phyloP scores from a whole-genome alignment of 257 asterid species.

The Solanum pinnatisectum region DNA sequence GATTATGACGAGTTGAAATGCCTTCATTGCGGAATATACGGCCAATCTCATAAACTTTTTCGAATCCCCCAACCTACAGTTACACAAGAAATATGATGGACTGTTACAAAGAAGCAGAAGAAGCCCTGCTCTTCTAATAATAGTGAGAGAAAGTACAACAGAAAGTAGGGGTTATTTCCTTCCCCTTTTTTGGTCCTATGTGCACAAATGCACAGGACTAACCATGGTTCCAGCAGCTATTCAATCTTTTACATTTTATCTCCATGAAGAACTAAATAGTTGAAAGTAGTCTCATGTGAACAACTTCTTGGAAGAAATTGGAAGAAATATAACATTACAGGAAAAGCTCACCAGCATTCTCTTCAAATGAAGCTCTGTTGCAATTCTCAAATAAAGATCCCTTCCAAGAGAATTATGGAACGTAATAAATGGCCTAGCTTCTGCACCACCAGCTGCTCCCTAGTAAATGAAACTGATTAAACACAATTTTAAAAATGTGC shows the following conservation, averaged over 20 bases:
- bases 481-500: neutral
- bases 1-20: slow-evolving; percentile 97
- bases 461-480: slow-evolving; percentile 29
- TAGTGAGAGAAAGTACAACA: neutral
- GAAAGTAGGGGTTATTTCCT: neutral
- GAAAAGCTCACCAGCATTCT: slow-evolving; percentile 80
- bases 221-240: neutral
- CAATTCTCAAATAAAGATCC: slow-evolving; percentile 92
- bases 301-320: neutral
- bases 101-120: neutral
- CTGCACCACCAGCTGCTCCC: slow-evolving; percentile 99
- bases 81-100: neutral
- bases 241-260: neutral
- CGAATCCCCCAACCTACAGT: slow-evolving; percentile 91
- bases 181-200: neutral
- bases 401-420: slow-evolving; percentile 96
- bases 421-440: slow-evolving; percentile 97
- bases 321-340: neutral
- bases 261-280: neutral
- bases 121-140: neutral
- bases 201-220: neutral
- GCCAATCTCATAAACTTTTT: slow-evolving; percentile 92
- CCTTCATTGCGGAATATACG: slow-evolving; percentile 96
- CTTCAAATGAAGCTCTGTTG: slow-evolving; percentile 96
- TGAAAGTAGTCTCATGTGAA: neutral